Percentiles rank a stretch among this genome's conserved stretches.
phyloP scores from a whole-genome alignment of 768 basidiomycete species.

The Hericium erinaceus region DNA sequence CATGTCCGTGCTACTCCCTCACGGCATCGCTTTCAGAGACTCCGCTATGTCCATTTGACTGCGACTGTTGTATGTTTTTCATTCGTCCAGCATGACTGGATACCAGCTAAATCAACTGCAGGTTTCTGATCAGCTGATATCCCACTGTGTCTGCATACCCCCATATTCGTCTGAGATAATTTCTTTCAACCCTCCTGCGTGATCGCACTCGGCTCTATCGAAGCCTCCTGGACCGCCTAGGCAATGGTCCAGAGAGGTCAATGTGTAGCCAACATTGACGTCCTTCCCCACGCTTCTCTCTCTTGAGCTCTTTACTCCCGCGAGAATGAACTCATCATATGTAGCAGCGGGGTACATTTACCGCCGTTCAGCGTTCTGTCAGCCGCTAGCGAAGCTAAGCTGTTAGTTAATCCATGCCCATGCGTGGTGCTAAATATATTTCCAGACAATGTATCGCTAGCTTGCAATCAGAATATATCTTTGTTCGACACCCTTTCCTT shows the following conservation, averaged over 20 bases:
- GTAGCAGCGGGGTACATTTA: not conserved
- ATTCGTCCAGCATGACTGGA: not conserved
- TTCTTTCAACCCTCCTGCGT: too few species aligned
- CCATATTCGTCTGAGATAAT: not conserved
- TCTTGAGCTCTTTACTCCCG: not conserved
- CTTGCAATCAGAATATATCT: too few species aligned
- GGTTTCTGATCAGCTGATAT: slow-evolving; percentile 12
- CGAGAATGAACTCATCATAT: not conserved
- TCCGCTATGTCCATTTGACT: slow-evolving; percentile 80
- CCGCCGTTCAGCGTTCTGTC: not conserved
- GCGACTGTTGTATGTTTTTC: slow-evolving; percentile 68
- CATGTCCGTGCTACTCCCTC: too few species aligned
- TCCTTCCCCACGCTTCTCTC: not conserved
- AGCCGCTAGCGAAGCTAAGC: not conserved
- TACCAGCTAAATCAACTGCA: not conserved
- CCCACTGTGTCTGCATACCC: not conserved
- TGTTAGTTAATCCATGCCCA: too few species aligned
- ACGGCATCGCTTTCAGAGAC: slow-evolving; percentile 43
- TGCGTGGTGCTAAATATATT: too few species aligned
- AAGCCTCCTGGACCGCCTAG: slow-evolving; percentile 19
- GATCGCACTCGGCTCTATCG: slow-evolving; percentile 20
- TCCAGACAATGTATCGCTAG: too few species aligned
- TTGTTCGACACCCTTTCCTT: too few species aligned
- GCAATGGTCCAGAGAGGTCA: slow-evolving; percentile 22
- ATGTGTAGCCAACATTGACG: slow-evolving; percentile 17